Percentiles rank a stretch among this genome's conserved stretches.
phyloP scores from a whole-genome alignment of 129 eudicot genomes.

The Centella asiatica region DNA sequence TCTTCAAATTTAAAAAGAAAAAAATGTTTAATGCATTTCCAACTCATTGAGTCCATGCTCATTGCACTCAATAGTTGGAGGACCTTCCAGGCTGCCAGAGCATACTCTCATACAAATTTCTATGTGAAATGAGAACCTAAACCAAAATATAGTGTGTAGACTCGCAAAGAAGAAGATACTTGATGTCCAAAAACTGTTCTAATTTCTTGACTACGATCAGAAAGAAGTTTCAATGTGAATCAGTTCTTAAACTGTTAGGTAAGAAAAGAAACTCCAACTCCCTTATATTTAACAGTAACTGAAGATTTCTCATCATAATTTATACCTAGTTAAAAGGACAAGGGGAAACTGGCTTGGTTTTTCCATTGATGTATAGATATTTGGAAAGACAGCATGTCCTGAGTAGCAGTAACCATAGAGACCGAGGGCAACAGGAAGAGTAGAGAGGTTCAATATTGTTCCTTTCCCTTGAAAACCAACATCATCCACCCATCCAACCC shows the following conservation, averaged over 20 bases:
- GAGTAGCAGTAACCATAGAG: slow-evolving; percentile 90
- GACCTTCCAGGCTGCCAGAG: not conserved
- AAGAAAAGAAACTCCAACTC: not conserved
- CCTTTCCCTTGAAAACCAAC: slow-evolving; percentile 44
- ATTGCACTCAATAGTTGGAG: not conserved
- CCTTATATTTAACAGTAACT: not conserved
- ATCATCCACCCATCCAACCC: slow-evolving; percentile 78
- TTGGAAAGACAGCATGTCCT: slow-evolving; percentile 95
- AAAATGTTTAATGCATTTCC: too few relatives aligned
- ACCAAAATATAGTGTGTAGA: too few relatives aligned
- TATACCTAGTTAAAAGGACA: slow-evolving; percentile 78
- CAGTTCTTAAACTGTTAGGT: not conserved
- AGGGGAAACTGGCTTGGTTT: slow-evolving; percentile 58
- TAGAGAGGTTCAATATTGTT: slow-evolving; percentile 57
- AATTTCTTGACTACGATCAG: too few relatives aligned
- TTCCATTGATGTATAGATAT: slow-evolving; percentile 81
- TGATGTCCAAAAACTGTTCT: too few relatives aligned
- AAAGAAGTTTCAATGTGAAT: not conserved
- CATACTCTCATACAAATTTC: not conserved
- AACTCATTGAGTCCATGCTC: too few relatives aligned
- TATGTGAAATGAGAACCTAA: too few relatives aligned
- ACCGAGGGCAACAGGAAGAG: slow-evolving; percentile 92
- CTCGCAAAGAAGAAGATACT: too few relatives aligned
- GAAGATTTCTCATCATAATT: not conserved
- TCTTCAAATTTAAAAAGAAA: not conserved